These are phyloP conservation scores for Fusarium pseudoanthophilum DNA, from an alignment of 2,329 filamentous ascomycete genomes.

Conservation along the genomic window DNA sequence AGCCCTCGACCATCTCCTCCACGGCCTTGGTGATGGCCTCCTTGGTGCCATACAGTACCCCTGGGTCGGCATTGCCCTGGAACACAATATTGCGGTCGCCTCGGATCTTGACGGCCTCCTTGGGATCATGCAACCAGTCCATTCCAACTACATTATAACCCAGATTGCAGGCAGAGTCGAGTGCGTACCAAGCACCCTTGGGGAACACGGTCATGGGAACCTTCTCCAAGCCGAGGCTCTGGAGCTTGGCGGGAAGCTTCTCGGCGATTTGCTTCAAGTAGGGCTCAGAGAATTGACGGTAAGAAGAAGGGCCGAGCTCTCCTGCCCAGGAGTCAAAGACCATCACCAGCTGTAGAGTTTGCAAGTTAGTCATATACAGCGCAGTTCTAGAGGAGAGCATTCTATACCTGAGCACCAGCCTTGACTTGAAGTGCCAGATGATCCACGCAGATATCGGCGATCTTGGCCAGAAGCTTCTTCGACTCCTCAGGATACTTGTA, in stretches of 20 bases:
- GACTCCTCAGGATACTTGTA: conserved; percentile 86
- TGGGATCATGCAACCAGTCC: conserved; percentile 93
- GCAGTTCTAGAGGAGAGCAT: background rate
- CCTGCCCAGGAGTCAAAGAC: conserved; percentile 99
- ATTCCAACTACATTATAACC: conserved; percentile 95
- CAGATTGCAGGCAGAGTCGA: conserved; percentile 86
- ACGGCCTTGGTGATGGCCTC: conserved; percentile 85
- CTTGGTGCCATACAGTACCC: conserved; percentile 86
- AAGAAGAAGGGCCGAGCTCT: conserved; percentile 85
- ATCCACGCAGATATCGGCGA: conserved; percentile 93
- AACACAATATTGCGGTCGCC: conserved; percentile 79
- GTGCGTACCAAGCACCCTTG: conserved; percentile 95
- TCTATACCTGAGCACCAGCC: conserved; percentile 83
- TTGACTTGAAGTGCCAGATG: conserved; percentile 92
- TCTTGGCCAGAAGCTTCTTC: conserved; percentile 87
- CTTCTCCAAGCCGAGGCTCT: conserved; percentile 77
- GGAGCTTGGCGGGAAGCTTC: conserved; percentile 78
- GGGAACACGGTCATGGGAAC: conserved; percentile 99
- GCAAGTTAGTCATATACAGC: background rate
- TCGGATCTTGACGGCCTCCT: conserved; percentile 83
- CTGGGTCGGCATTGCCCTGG: conserved; percentile 96
- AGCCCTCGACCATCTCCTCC: conserved; percentile 87
- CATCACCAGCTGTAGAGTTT: conserved; percentile 75
- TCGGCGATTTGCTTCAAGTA: conserved; percentile 87
- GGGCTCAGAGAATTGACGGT: conserved; percentile 86